Evolutionary conservation across 768 basidiomycete genomes (phyloP).

Genomic region (Ephemerocybe angulata): DNA sequence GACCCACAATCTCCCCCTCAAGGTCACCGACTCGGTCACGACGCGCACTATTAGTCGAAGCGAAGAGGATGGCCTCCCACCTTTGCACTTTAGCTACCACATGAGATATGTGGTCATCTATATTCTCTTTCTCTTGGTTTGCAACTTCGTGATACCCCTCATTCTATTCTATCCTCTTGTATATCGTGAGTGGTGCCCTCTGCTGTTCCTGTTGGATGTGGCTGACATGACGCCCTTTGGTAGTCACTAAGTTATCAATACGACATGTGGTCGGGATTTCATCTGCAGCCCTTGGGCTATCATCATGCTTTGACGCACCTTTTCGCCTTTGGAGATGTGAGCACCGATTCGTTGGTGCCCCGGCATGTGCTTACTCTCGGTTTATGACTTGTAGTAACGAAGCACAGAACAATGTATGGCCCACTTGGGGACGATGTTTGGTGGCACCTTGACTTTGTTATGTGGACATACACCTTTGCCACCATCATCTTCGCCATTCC

Average conservation of each 20-base stretch:
- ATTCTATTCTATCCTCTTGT: conserved; percentile 27
- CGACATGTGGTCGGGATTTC: conserved; percentile 27
- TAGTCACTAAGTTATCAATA: conserved; percentile 21
- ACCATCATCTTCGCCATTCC: conserved; percentile 27
- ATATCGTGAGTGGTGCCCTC: conserved; percentile 15
- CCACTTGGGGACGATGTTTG: conserved; percentile 25
- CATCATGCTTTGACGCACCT: conserved; percentile 29
- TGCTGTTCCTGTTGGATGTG: background rate
- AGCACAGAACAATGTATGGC: conserved; percentile 19
- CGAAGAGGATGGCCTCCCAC: background rate
- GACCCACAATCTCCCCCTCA: background rate
- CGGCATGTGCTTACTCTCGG: background rate
- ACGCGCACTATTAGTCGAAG: background rate
- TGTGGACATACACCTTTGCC: conserved; percentile 29
- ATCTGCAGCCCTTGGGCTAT: conserved; percentile 27
- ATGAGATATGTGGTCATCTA: conserved; percentile 19
- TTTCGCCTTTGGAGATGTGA: conserved; percentile 26
- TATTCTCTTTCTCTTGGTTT: conserved; percentile 23
- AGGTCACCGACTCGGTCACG: background rate
- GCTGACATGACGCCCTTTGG: background rate
- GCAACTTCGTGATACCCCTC: conserved; percentile 26
- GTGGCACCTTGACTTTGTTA: conserved; percentile 32
- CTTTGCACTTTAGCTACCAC: conserved; percentile 19
- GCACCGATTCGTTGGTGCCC: conserved; percentile 1
- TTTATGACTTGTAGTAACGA: conserved; percentile 15